Evolutionary conservation across 768 basidiomycete genomes (phyloP).

Genomic region (Mrakia gelida): DNA sequence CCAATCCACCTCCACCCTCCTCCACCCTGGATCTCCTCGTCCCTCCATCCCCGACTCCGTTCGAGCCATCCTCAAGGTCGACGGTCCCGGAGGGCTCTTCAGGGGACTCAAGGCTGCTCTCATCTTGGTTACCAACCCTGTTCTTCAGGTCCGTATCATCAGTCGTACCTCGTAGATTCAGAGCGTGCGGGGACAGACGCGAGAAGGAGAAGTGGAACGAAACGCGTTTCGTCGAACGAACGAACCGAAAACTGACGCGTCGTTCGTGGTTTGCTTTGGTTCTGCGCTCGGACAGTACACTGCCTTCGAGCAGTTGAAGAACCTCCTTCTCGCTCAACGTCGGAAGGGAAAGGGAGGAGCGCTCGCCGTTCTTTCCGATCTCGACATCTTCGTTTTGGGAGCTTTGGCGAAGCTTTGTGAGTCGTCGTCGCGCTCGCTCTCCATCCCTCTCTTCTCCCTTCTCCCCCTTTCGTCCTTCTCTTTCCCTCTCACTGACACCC

Average conservation of each 20-base stretch:
- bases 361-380: slow-evolving; percentile 60
- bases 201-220: not conserved
- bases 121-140: slow-evolving; percentile 87
- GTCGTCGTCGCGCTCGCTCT: too few species aligned
- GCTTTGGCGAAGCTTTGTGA: slow-evolving; percentile 76
- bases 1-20: slow-evolving; percentile 27
- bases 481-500: not conserved
- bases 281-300: slow-evolving; percentile 61
- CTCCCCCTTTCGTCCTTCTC: not conserved
- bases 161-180: too few species aligned
- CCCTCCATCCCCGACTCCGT: slow-evolving; percentile 65
- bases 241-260: not conserved
- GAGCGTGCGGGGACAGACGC: too few species aligned
- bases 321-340: slow-evolving; percentile 63
- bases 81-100: slow-evolving; percentile 80
- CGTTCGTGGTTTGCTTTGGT: not conserved
- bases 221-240: not conserved
- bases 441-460: slow-evolving; percentile 12
- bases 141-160: slow-evolving; percentile 54
- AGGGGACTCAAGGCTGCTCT: slow-evolving; percentile 91
- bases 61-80: slow-evolving; percentile 63
- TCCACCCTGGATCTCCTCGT: slow-evolving; percentile 24
- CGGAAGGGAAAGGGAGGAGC: slow-evolving; percentile 47
- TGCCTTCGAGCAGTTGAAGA: slow-evolving; percentile 92
- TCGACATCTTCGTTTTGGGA: slow-evolving; percentile 92